These are phyloP conservation scores for Cyclaneusma minus DNA, from an alignment of 2,329 filamentous ascomycete species.

Conservation along the genomic window DNA sequence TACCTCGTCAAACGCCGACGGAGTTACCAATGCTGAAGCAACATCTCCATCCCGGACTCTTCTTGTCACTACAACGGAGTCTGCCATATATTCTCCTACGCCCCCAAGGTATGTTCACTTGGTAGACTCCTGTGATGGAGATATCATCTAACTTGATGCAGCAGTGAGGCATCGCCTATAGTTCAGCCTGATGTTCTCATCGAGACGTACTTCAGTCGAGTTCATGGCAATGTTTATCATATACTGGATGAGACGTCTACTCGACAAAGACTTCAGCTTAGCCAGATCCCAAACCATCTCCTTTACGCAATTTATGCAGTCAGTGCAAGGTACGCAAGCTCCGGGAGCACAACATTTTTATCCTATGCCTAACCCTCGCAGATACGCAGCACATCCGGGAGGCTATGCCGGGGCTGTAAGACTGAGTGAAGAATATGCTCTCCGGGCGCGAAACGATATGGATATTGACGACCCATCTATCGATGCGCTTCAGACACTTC, in stretches of 20 bases:
- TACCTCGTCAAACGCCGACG: slow-evolving; percentile 7
- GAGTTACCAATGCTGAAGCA: slow-evolving; percentile 13
- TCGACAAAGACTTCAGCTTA: slow-evolving; percentile 54
- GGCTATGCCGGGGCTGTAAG: slow-evolving; percentile 53
- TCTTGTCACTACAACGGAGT: too few relatives aligned
- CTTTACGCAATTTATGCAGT: slow-evolving; percentile 44
- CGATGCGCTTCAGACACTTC: slow-evolving; percentile 58
- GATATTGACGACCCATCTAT: slow-evolving; percentile 71
- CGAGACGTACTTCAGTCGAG: slow-evolving; percentile 64
- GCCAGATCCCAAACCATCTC: slow-evolving; percentile 43
- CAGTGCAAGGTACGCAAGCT: slow-evolving; percentile 35
- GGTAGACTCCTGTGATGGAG: slow-evolving; percentile 12
- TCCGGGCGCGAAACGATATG: slow-evolving; percentile 51
- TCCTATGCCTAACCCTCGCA: slow-evolving; percentile 22
- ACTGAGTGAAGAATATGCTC: slow-evolving; percentile 57
- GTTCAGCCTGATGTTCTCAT: slow-evolving; percentile 47
- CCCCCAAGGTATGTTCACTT: slow-evolving; percentile 19
- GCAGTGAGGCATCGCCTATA: slow-evolving; percentile 29
- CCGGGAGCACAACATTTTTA: slow-evolving; percentile 1
- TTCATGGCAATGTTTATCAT: slow-evolving; percentile 71
- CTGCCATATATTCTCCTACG: slow-evolving; percentile 27
- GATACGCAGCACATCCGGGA: slow-evolving; percentile 53
- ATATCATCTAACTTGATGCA: too few relatives aligned
- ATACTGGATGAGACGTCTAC: slow-evolving; percentile 66
- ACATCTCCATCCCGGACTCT: too few relatives aligned